Base-by-base conservation (phyloP, 768 basidiomycete species). In the Lactarius vividus region DNA sequence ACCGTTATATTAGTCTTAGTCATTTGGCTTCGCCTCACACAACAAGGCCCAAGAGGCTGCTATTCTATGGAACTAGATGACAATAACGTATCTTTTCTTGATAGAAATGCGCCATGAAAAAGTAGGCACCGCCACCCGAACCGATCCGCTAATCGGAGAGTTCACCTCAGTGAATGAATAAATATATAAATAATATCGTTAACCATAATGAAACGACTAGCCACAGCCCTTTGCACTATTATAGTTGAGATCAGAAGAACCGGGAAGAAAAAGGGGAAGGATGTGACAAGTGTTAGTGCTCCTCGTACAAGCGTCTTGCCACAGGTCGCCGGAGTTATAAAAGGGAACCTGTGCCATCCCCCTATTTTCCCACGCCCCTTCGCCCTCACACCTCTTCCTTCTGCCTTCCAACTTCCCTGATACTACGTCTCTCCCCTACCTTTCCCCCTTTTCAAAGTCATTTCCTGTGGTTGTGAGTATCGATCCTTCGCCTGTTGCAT, bases 321-420 rank as follows among this genome's bases (percentile, higher is more conserved):
- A 64, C 69, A 69, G 63, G 67, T 70, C 59, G 67, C 35, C 39
- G 59, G 56, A 64, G 63, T 59, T 70, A 70, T 70, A 70, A 70
- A 70, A 70, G 67, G 62, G 67, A 62, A 60, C 63, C 57, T 49
- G 67, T 54, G 63, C 61, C 59, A 56, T 58, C 63, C 46, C 54
- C 59, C 65, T 67, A 67, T 59, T 64, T 74, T 74, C 73, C 68
- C 73, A 74, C 73, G 72, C 72, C 67, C 66, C 67, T 60, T 69
- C 71, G 63, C 70, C 71, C 69, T 69, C 59, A 61, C 59, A 67
- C 72, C 69, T 64, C 67, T 62, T 23, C 64, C 72, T 66, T 60
- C 68, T 61, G 66, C 62, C 66, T 63, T 67, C 65, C 65, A 57
- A 62, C 59, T 59, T 52, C 56, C 60, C 35, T 61, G 40, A 49